phyloP scores from a whole-genome alignment of 768 basidiomycete genomes.

The Gelatoporia subvermispora region DNA sequence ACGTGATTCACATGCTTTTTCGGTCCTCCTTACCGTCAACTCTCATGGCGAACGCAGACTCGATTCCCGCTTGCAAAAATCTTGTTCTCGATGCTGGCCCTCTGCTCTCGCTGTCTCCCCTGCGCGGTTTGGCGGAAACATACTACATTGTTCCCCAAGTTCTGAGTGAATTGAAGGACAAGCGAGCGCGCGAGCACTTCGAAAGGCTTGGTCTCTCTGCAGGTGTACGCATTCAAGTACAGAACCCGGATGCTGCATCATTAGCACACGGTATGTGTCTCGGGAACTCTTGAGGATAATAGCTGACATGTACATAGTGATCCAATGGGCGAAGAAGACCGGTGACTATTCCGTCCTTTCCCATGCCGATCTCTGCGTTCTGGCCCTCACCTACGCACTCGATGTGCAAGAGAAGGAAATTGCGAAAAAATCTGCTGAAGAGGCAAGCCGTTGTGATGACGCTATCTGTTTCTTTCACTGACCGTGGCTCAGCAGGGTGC shows the following conservation, averaged over 20 bases:
- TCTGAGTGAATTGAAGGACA: conserved; percentile 84
- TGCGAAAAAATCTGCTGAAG: conserved; percentile 14
- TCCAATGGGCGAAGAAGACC: conserved; percentile 88
- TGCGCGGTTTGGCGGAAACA: conserved; percentile 81
- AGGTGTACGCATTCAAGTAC: conserved; percentile 70
- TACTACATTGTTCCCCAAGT: conserved; percentile 91
- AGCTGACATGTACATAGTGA: conserved; percentile 49
- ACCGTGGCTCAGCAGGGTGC: background rate
- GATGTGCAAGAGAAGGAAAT: conserved; percentile 46
- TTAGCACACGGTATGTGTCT: conserved; percentile 51
- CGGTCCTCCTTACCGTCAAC: conserved; percentile 8
- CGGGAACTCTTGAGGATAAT: background rate
- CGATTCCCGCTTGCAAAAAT: conserved; percentile 55
- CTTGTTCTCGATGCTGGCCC: conserved; percentile 94
- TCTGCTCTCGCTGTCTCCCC: conserved; percentile 80
- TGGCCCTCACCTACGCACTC: conserved; percentile 83
- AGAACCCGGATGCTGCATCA: conserved; percentile 64
- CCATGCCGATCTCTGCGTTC: conserved; percentile 82
- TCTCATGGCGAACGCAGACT: conserved; percentile 13
- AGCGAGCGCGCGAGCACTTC: conserved; percentile 81
- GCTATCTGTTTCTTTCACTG: background rate
- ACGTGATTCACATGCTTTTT: conserved; percentile 18
- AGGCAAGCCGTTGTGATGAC: background rate
- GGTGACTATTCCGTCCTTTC: conserved; percentile 94
- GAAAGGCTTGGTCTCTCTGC: conserved; percentile 70